A percentile compares a stretch with the other conserved stretches of the same genome.
Conservation (phyloP, 495 filamentous ascomycete genomes). For the Penicillium longicatenatum region DNA sequence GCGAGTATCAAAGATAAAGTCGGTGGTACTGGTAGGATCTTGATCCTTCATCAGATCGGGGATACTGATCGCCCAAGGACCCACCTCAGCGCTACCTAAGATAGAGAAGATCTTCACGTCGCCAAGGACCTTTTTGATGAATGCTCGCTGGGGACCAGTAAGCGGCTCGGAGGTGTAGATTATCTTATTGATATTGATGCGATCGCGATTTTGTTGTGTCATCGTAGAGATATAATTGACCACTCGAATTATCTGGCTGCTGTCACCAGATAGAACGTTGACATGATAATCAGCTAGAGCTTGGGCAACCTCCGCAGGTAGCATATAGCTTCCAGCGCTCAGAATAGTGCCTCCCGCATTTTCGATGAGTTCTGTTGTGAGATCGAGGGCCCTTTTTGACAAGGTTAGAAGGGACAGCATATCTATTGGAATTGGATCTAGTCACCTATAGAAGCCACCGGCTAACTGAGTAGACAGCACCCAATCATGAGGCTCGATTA, state of each 20-base stretch:
- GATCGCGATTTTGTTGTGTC: slow-evolving; percentile 12
- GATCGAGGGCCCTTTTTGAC: slow-evolving; percentile 22
- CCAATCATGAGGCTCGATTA: slow-evolving; percentile 29
- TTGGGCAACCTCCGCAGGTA: slow-evolving; percentile 13
- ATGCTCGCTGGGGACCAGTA: slow-evolving; percentile 15
- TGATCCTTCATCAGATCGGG: slow-evolving; percentile 21
- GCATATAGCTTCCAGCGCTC: slow-evolving; percentile 27
- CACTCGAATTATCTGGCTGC: slow-evolving; percentile 28
- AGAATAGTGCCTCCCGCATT: slow-evolving; percentile 26
- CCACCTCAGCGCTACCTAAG: background rate
- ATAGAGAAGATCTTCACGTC: background rate
- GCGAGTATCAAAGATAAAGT: slow-evolving; percentile 37
- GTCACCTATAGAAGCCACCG: slow-evolving; percentile 9
- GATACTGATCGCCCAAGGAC: slow-evolving; percentile 16
- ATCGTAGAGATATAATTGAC: slow-evolving; percentile 27
- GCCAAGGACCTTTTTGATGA: background rate
- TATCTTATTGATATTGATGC: slow-evolving; percentile 21
- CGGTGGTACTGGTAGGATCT: background rate
- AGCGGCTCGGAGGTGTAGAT: slow-evolving; percentile 33
- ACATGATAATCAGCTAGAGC: slow-evolving; percentile 23
- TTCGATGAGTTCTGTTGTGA: slow-evolving; percentile 23
- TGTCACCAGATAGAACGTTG: slow-evolving; percentile 32
- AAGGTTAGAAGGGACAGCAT: too few relatives aligned
- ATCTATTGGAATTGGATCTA: slow-evolving; percentile 6
- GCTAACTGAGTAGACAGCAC: slow-evolving; percentile 30